Evolutionary conservation across 1,139 yeast genomes (phyloP).

Genomic region (Geotrichum europaeum): DNA sequence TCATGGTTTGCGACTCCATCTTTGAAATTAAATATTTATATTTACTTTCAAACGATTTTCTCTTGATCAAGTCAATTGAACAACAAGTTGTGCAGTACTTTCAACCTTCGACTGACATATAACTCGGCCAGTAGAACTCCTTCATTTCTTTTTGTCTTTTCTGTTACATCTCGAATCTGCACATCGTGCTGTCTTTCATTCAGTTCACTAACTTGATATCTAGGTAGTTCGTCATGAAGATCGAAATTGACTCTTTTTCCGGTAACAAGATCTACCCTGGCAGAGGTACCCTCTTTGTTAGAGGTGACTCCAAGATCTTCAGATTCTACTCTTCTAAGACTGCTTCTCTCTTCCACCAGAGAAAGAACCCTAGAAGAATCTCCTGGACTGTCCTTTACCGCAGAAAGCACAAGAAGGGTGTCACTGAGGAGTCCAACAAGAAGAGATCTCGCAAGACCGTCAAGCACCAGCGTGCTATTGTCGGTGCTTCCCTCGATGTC

Average conservation of each 20-base stretch:
- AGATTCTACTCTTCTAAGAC: conserved; percentile 98
- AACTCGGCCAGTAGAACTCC: neutral
- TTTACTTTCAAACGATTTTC: no score
- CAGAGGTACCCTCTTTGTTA: conserved; percentile 98
- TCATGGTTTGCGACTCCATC: no score
- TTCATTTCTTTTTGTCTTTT: neutral
- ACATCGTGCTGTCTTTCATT: neutral
- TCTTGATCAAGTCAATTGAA: neutral
- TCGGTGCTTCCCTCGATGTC: conserved; percentile 97
- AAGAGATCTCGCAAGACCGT: conserved; percentile 97
- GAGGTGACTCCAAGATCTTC: conserved; percentile 99
- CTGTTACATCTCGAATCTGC: neutral
- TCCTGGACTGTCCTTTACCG: conserved; percentile 99
- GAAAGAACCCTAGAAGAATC: conserved; percentile 99
- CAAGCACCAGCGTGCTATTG: conserved; percentile 98
- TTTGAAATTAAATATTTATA: no score
- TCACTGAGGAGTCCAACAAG: conserved; percentile 96
- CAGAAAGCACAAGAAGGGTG: conserved; percentile 99
- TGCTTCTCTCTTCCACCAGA: conserved; percentile 97
- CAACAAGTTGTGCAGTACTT: neutral
- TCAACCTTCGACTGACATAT: neutral
- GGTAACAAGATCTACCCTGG: conserved; percentile 99
- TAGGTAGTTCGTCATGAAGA: conserved; percentile 63
- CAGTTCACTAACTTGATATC: neutral
- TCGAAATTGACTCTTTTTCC: conserved; percentile 99